Percentiles rank a stretch among this genome's conserved stretches.
These are phyloP conservation scores for Trichoderma citrinoviride DNA, from an alignment of 2,329 filamentous ascomycete genomes.

Conservation along the genomic window DNA sequence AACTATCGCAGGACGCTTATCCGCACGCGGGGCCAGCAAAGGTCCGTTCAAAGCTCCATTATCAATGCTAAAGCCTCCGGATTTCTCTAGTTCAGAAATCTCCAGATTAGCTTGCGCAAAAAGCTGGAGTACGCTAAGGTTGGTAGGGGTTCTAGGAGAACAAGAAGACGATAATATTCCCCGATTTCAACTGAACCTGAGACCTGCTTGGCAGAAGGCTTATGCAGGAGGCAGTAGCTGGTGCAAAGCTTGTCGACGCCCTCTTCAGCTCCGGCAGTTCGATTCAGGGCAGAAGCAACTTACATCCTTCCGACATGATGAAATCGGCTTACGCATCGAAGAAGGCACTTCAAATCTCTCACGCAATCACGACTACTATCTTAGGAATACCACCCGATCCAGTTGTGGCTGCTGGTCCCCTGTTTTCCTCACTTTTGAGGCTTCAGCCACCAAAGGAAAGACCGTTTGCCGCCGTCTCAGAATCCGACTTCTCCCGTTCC, in stretches of 20 bases:
- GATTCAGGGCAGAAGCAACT: no score
- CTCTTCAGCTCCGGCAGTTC: neutral
- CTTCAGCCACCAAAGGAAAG: constrained; percentile 1
- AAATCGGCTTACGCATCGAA: neutral
- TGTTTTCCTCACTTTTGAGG: neutral
- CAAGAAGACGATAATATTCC: neutral
- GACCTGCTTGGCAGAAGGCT: neutral
- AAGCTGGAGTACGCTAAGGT: constrained; percentile 14
- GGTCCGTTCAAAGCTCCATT: neutral
- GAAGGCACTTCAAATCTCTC: neutral
- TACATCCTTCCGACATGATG: neutral
- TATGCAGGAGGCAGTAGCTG: constrained; percentile 8
- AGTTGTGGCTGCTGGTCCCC: neutral
- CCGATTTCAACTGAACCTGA: constrained; percentile 13
- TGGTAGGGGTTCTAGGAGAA: neutral
- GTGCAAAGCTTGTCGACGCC: constrained; percentile 9
- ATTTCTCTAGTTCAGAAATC: neutral
- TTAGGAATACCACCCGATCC: no score
- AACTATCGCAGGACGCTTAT: neutral
- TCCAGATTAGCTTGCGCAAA: neutral
- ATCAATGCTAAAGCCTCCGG: constrained; percentile 1
- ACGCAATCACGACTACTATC: neutral
- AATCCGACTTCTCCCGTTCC: constrained; percentile 12
- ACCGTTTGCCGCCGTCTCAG: neutral
- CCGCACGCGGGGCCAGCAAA: neutral